Evolutionary conservation across 176 grass and related monocot genomes (phyloP), one percentile per base, ranked within the genome.

Genomic region (Calamus simplicifolius): DNA sequence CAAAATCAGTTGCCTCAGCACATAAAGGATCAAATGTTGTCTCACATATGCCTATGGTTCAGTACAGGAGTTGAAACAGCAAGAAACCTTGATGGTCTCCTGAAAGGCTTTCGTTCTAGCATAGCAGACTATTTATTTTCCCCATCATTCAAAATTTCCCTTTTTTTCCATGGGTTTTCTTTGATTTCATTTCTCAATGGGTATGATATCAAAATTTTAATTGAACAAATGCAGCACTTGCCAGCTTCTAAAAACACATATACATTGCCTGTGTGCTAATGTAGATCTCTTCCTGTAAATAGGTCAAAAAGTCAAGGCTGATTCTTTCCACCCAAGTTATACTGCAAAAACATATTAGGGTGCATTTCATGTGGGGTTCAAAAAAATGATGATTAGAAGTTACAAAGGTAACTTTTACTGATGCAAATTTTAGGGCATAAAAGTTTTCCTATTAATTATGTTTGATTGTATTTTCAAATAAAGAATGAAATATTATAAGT

Each of bases 41-140:
- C 52, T 54, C 52, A 54, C 19, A 54, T 54, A 54, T 54, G 52
- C 52, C 16, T 54, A 19, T 19, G 52, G 19, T 54, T 54, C 52
- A 54, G 18, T 16, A 54, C 16, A 54, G 52, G 52, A 4, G 18
- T 3, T 19, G 17, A 54, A 54, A 54, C 52, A 54, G 13, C 17
- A 54, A 54, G 52, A 54, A 19, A 54, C 19, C 17, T 21, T 54
- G 52, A 18, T 19, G 19, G 52, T 54, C 17, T 54, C 19, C 52
- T 16, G 1, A 54, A 54, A 19, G 52, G 52, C 19, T 5, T 54
- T 19, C 14, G 52, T 54, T 54, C 52, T 19, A 54, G 3, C 52
- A 54, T 54, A 17, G 19, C 19, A 19, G 4, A 19, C 52, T 54
- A 54, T 7, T 54, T 54, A 19, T 54, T 54, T 18, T 54, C 14